Base-by-base conservation (phyloP, 1,284 basidiomycete species). In the Rhodotorula sp. region DNA sequence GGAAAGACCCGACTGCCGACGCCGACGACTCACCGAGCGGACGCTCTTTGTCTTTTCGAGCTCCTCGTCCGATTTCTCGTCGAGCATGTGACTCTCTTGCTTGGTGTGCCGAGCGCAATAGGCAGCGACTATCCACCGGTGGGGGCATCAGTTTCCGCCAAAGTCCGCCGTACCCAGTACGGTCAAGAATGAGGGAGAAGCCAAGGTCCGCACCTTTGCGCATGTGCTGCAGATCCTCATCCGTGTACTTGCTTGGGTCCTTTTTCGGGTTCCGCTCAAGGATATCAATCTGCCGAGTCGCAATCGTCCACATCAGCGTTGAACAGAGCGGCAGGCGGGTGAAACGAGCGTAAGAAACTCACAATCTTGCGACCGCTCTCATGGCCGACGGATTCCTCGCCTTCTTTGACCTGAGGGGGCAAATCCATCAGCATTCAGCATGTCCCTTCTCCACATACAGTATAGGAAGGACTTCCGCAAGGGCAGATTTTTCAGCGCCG, bases 71-170 rank as follows among this genome's bases (percentile, higher is more conserved):
- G 23, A 43, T 56, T 70, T 65, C 31, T 66, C 68, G 48, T 62
- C 63, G 15, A 58, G 15, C 67, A 59, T 63, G 21, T 28, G 48
- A 5, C 31, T 34, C 47, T 69, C 67, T 66, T 80, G 80, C 10
- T 78, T 78, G 12, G 79, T 67, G 58, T 81, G 80, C 16, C 80
- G 76, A 71, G 80, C 79, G 75, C 78, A 78, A 70, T 81, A 81
- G 43, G 75, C 76, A 19, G 77, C 78, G 34, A 81, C 73, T 71
- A 6, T 0, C 47, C 18, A 55, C 3, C 16, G 23, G 52, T 15
- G 23, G 21, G 15, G 45, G 28, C 26, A 23, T 19, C 18, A n/a
- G 49, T 2, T 3, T 21, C 26, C 18, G 3, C 28, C 18, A 5
- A 31, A 31, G 50, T 21, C 1, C 43, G 12, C 45, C 5, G 43